Base-by-base conservation (phyloP, 306 rosid species). In the Quercus agrifolia region DNA sequence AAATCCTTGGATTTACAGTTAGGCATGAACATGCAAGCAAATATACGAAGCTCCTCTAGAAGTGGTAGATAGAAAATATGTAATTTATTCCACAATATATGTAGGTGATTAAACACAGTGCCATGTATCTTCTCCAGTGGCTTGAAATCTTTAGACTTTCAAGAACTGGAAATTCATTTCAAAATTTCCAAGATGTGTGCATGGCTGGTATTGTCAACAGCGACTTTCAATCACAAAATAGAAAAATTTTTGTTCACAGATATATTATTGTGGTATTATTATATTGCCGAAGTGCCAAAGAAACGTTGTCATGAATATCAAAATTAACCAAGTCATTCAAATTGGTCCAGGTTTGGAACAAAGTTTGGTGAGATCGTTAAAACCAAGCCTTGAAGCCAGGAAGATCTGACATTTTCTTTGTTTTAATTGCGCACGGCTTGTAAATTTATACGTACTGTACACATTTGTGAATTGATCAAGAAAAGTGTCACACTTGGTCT, bases 1-100 rank as follows among this genome's bases (percentile, higher is more conserved):
- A 94, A 88, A 80, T 90, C 77, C 70, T 83, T 90, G 81, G 97
- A 94, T 91, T 95, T 94, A 84, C 93, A 91, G 70, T 77, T 94
- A 78, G 92, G 91, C 73, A 84, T 94, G 35, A 85, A 85, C 58
- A 76, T 87, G 85, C 57, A 86, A 11, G 77, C 92, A 25, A 80
- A 84, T 58, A 75, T 87, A 77, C 77, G 58, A 78, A 85, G 84
- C 79, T 83, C 83, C 20, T 52, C 85, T 15, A 84, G 84, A 61
- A 88, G 87, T 64, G 88, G 64, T 67, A 25, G 85, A 30, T 78
- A 63, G 31, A 49, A 49, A 11, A 68, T 27, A 44, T 73, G 58
- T 70, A 74, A 71, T 80, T 54, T 55, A 87, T 49, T 56, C 35
- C 5, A 73, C 20, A 56, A 75, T 19, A 54, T 21, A 12, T 67